Evolutionary conservation across 208 protist genomes (phyloP), one percentile per base, ranked within the genome.

Genomic region (Crithidia expoeki): DNA sequence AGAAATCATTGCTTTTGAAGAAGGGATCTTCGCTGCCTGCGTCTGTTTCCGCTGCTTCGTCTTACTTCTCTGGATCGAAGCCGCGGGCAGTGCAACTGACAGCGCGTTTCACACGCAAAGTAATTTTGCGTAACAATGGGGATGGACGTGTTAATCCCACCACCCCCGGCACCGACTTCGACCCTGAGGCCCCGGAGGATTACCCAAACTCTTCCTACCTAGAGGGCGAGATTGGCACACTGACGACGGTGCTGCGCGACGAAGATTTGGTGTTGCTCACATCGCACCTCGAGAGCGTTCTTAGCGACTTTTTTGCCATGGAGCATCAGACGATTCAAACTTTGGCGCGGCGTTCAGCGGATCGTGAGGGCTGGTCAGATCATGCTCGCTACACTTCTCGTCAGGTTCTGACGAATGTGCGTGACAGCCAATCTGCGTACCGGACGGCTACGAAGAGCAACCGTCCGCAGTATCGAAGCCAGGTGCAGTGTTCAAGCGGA

Each of bases 281-380:
- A 16, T 65, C 61, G n/a, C 85, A 94, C 65, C 81, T 96, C n/a
- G 79, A 96, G 51, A 75, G 69, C 33, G 83, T 90, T 2, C 78
- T 96, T 7, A 55, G 76, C 34, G 88, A 96, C 55, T 80, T 93
- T 59, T 96, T 94, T 68, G 73, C 73, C 17, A 84, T 94, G 23
- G 85, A 94, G 75, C 87, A 94, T 66, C 74, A 71, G 17, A 83
- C 60, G 63, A 46, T 79, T 89, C 68, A 28, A 46, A 17, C 59
- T n/a, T 6, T 51, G 61, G 28, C 68, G 49, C 21, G 55, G 32
- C 40, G 69, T 21, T 57, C 65, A 0, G 62, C 83, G 47, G 72
- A 79, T 0, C 65, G 68, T 2, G 72, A 88, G 40, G 53, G 32
- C 19, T 3, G 28, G 32, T 27, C 32, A 5, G 32, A 23, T 32